Evolutionary conservation across 2,329 filamentous ascomycete genomes (phyloP), one percentile per base, ranked within the genome.

Genomic region (Colletotrichum tamarilloi): DNA sequence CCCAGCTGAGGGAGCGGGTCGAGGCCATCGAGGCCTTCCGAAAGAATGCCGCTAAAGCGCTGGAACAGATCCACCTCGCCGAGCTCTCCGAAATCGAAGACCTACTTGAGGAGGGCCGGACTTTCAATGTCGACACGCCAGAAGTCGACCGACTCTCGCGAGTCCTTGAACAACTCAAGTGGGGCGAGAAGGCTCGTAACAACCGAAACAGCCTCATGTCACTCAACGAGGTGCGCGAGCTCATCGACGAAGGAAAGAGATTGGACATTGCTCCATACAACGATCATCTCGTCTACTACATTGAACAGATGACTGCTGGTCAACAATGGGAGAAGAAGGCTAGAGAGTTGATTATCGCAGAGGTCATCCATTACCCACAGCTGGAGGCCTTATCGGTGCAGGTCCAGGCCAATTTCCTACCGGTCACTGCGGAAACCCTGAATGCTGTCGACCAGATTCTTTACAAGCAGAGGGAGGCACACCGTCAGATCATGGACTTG

Each of bases 381-480:
- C 89, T 99, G 1, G 97, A 98, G 81, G 95, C 96, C 0, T 86
- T 99, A 6, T 97, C 95, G 1, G 90, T 91, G 62, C 96, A 98
- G 83, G 95, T 95, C 1, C 85, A 88, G 70, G 87, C 81, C 32
- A 88, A 91, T 42, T 88, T 89, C 5, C 87, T 98, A 22, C 96
- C 97, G 0, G 95, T 98, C 24, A 93, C 94, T 1, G 86, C 91
- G 4, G 93, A 95, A 42, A 98, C 95, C 0, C 87, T 97, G 28
- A 90, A 91, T 8, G 89, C 91, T 9, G 94, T 99, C 30, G 97
- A 99, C 78, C 93, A 95, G 62, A 98, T 98, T 68, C 86, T 99
- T 71, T 95, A 95, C 81, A 98, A 98, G 83, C 97, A 99, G 81
- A 92, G 97, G 24, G 97, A 98, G 80, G 95, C 95, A 0, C 95